Conservation (phyloP, 331 rosid species). For the Prunus yedoensis region DNA sequence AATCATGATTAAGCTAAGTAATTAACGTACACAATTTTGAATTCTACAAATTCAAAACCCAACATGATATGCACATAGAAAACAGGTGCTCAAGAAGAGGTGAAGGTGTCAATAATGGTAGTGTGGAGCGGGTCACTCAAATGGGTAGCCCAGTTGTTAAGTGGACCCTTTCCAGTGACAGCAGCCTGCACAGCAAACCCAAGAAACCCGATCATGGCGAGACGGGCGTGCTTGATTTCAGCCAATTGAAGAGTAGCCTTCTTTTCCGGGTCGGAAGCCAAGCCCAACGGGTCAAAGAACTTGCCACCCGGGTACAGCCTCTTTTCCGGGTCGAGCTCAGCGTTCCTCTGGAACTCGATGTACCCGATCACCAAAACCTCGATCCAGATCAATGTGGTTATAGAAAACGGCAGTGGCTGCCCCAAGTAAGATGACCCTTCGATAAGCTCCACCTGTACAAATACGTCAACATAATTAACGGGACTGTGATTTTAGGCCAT, state of each 20-base stretch:
- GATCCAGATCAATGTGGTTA: slow-evolving; percentile 79
- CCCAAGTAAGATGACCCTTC: slow-evolving; percentile 94
- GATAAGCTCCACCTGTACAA: slow-evolving; percentile 75
- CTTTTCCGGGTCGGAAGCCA: slow-evolving; percentile 80
- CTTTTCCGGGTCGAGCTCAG: slow-evolving; percentile 87
- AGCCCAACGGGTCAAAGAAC: slow-evolving; percentile 78
- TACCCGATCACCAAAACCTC: slow-evolving; percentile 79
- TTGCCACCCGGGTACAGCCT: slow-evolving; percentile 95
- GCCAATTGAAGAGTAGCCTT: slow-evolving; percentile 84
- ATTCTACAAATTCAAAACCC: slow-evolving; percentile 24
- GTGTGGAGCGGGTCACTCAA: slow-evolving; percentile 98
- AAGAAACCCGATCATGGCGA: slow-evolving; percentile 87
- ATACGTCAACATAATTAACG: background rate
- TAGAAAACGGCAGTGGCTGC: slow-evolving; percentile 87
- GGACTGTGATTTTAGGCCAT: background rate
- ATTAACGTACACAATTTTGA: background rate
- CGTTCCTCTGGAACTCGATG: slow-evolving; percentile 93
- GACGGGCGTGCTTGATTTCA: slow-evolving; percentile 96
- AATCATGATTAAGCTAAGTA: slow-evolving; percentile 4
- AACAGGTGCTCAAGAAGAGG: slow-evolving; percentile 16
- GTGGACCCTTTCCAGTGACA: slow-evolving; percentile 91
- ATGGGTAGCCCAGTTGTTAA: slow-evolving; percentile 96
- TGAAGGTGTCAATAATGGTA: slow-evolving; percentile 75
- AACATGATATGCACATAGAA: background rate
- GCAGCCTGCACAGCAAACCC: slow-evolving; percentile 97